These are phyloP conservation scores for Fonsecaea erecta DNA, from an alignment of 2,329 filamentous ascomycete species.

Conservation along the genomic window DNA sequence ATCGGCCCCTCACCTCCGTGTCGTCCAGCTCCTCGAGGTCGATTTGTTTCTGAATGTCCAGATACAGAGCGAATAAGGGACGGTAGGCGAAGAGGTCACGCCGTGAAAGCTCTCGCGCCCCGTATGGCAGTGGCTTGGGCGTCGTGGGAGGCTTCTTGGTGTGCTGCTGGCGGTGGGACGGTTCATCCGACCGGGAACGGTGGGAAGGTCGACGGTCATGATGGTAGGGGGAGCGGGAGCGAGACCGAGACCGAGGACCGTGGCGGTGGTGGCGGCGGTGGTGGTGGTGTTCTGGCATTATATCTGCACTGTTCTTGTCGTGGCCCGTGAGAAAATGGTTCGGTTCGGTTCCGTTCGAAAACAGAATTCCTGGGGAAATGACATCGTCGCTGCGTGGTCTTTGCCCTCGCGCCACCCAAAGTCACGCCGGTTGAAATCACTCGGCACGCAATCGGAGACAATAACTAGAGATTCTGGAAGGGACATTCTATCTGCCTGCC, in stretches of 20 bases:
- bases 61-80: conserved; percentile 78
- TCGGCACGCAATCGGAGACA: no score
- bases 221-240: conserved; percentile 32
- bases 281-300: conserved; percentile 16
- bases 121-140: conserved; percentile 62
- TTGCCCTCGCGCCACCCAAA: neutral
- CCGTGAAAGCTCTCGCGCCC: conserved; percentile 69
- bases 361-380: neutral
- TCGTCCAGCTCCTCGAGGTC: conserved; percentile 71
- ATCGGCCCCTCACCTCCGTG: conserved; percentile 77
- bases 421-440: neutral
- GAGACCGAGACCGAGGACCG: conserved; percentile 6
- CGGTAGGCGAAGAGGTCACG: conserved; percentile 69
- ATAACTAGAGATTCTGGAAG: no score
- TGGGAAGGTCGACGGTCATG: conserved; percentile 16
- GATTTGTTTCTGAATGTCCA: conserved; percentile 83
- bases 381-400: neutral
- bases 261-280: no score
- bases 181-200: conserved; percentile 17
- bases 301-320: neutral
- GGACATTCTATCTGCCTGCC: no score
- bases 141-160: neutral
- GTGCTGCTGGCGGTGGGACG: conserved; percentile 3
- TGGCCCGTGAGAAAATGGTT: no score
- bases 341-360: neutral